Conservation (phyloP, 495 filamentous ascomycete species). For the Pseudomonodictys pantanalensis region DNA sequence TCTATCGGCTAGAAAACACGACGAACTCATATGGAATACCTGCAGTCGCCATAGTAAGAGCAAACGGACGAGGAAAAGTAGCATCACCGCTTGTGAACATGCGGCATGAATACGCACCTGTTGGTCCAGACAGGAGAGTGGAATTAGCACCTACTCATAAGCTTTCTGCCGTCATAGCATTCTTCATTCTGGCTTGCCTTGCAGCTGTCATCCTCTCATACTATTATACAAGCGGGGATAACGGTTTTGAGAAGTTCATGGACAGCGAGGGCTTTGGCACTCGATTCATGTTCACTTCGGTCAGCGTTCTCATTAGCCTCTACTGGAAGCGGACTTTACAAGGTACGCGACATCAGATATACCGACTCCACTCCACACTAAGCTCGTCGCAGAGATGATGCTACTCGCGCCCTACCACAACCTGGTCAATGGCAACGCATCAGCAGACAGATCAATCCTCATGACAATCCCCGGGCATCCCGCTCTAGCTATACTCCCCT, state of each 20-base stretch:
- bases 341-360: neutral
- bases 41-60: no score
- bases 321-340: neutral
- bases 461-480: neutral
- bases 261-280: slow-evolving; percentile 8
- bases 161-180: no score
- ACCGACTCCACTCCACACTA: no score
- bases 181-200: neutral
- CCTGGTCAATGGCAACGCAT: neutral
- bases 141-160: no score
- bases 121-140: no score
- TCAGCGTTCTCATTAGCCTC: slow-evolving; percentile 5
- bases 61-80: no score
- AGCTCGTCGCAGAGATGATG: neutral
- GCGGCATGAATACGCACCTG: no score
- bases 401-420: neutral
- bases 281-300: slow-evolving; percentile 3
- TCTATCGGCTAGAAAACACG: no score
- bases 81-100: no score
- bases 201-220: neutral
- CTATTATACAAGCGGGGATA: neutral
- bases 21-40: no score
- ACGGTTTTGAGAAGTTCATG: slow-evolving; percentile 8
- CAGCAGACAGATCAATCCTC: slow-evolving; percentile 3
- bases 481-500: neutral